Evolutionary conservation across 1,284 basidiomycete genomes (phyloP).

Genomic region (Marasmius sp.): DNA sequence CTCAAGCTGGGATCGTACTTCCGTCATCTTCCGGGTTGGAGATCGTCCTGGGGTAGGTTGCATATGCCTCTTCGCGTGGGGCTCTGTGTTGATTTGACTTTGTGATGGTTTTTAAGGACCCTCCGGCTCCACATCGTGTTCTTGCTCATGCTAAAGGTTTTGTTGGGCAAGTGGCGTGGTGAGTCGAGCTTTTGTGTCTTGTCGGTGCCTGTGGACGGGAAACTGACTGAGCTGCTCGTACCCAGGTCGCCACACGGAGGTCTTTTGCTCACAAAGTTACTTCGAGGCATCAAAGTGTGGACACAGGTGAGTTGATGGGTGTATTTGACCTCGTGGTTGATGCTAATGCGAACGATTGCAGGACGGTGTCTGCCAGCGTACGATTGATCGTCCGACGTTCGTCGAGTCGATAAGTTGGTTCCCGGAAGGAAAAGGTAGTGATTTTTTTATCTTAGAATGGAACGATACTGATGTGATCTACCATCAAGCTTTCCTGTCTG

Average conservation of each 20-base stretch:
- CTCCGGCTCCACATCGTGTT: conserved; percentile 59
- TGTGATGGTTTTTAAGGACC: conserved; percentile 40
- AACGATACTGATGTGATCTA: conserved; percentile 4
- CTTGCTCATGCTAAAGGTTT: conserved; percentile 75
- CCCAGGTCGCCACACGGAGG: conserved; percentile 67
- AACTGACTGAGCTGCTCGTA: conserved; percentile 2
- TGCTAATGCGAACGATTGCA: conserved; percentile 26
- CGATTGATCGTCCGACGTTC: conserved; percentile 59
- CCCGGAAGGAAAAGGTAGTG: conserved; percentile 61
- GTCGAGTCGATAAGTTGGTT: conserved; percentile 76
- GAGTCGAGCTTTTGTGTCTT: conserved; percentile 7
- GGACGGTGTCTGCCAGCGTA: conserved; percentile 73
- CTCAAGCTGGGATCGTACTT: conserved; percentile 74
- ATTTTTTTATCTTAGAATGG: not conserved
- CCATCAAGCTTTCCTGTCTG: conserved; percentile 53
- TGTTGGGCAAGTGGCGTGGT: conserved; percentile 80
- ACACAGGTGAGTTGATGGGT: conserved; percentile 48
- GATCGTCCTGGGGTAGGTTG: conserved; percentile 20
- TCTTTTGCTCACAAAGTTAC: conserved; percentile 64
- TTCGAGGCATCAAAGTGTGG: conserved; percentile 76
- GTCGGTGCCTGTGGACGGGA: not conserved
- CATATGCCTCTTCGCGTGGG: conserved; percentile 21
- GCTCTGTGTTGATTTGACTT: conserved; percentile 18
- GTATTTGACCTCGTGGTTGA: not conserved
- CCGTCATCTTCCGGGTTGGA: conserved; percentile 70